Evolutionary conservation across 1,284 basidiomycete species (phyloP), one percentile per base, ranked within the genome.

Genomic region (Papiliotrema terrestris): DNA sequence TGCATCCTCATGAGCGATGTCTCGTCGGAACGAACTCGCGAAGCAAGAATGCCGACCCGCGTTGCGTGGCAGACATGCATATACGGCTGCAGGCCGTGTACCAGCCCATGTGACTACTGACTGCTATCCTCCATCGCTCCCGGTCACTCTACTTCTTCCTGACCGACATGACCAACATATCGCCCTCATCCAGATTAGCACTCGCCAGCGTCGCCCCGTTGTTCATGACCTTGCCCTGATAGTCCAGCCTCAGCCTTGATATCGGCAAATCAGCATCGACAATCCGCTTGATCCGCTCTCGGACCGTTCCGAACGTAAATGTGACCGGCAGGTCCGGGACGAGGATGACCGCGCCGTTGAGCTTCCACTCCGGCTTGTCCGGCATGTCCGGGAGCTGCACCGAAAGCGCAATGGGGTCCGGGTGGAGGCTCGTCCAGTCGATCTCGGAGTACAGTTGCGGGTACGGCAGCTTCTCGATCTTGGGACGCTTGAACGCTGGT

Each of bases 181-280:
- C 92, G 62, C 91, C 92, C 58, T 92, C 89, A 72, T 92, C 91
- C 62, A 96, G 71, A 70, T 96, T 96, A 69, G 90, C 87, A 62
- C 81, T 84, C 25, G 91, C 92, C 62, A 96, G 83, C 50, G 89
- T 86, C 58, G 83, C 85, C 55, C 82, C 81, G 74, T 95, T 96
- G 56, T 87, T 90, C 66, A 95, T 81, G 80, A 91, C 87, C 76
- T 89, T 91, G 44, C 85, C 85, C 56, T 80, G 77, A 71, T 86
- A 90, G 48, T 88, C 86, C 56, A 91, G 73, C 67, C 89, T 81
- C 66, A 95, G 86, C 57, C 83, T 83, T 39, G 87, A 88, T 23
- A 87, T 83, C n/a, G 88, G 82, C 37, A 93, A 76, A 26, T 83
- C 82, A 63, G 87, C 88, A 56, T 86, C 88, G 23, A 88, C 85